Percentiles rank a stretch among this genome's conserved stretches.
These are phyloP conservation scores for Polychytrium aggregatum DNA, from an alignment of 192 early-diverging fungal species.

Conservation along the genomic window DNA sequence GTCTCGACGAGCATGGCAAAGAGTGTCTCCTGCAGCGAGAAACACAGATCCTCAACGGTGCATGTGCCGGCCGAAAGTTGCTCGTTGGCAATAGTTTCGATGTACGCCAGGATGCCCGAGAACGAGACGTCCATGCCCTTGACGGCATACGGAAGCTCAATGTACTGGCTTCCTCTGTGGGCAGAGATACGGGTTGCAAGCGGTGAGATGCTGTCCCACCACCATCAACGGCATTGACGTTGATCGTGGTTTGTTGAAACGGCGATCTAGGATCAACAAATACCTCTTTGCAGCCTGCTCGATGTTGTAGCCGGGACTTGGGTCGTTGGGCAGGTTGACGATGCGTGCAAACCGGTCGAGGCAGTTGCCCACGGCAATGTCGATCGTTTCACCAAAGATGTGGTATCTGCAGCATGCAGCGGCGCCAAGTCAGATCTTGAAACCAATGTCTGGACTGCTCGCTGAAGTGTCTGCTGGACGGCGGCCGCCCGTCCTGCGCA, in stretches of 20 bases:
- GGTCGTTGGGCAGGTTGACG: slow-evolving; percentile 86
- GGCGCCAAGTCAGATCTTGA: no score
- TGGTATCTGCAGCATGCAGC: slow-evolving; percentile 50
- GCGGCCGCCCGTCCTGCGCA: not conserved
- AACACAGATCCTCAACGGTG: slow-evolving; percentile 89
- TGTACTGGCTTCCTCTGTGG: slow-evolving; percentile 63
- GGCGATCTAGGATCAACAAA: not conserved
- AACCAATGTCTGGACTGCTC: no score
- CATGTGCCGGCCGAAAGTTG: slow-evolving; percentile 5
- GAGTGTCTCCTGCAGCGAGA: slow-evolving; percentile 88
- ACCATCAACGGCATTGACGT: not conserved
- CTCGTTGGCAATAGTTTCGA: slow-evolving; percentile 50
- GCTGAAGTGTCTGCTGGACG: no score
- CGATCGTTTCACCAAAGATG: slow-evolving; percentile 97
- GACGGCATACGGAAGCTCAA: slow-evolving; percentile 91
- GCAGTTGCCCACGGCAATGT: slow-evolving; percentile 98
- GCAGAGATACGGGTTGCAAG: not conserved
- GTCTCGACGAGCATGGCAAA: slow-evolving; percentile 99
- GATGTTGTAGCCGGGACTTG: slow-evolving; percentile 96
- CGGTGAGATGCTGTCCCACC: not conserved
- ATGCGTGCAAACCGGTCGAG: slow-evolving; percentile 94
- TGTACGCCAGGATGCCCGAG: slow-evolving; percentile 84
- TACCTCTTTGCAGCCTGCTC: slow-evolving; percentile 88
- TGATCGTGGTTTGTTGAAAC: no score
- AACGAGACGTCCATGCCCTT: slow-evolving; percentile 99